A percentile compares a stretch with the other conserved stretches of the same genome.
Evolutionary conservation across 2,329 filamentous ascomycete species (phyloP).

Genomic region (Ophiostoma populinum): DNA sequence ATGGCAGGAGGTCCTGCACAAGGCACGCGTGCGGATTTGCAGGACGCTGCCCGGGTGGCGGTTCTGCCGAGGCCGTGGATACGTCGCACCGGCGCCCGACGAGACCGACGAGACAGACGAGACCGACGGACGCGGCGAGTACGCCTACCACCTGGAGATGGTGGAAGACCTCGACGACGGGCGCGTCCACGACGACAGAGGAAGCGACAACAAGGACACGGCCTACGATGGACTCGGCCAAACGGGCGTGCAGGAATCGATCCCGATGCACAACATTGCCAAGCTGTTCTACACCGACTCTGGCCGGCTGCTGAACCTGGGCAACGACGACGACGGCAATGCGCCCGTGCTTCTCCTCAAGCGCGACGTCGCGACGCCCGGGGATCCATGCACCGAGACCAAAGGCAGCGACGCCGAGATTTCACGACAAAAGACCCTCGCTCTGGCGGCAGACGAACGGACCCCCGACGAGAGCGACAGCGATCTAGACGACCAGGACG

Average conservation of each 20-base stretch:
- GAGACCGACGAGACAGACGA: constrained; percentile 15
- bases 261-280: constrained; percentile 46
- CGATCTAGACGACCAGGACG: constrained; percentile 21
- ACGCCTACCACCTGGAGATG: constrained; percentile 64
- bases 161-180: constrained; percentile 60
- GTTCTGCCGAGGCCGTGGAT: constrained; percentile 23
- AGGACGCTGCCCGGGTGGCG: constrained; percentile 43
- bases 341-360: constrained; percentile 62
- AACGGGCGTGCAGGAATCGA: constrained; percentile 33
- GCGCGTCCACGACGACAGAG: constrained; percentile 29
- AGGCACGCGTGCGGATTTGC: constrained; percentile 66
- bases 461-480: constrained; percentile 9
- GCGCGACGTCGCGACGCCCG: constrained; percentile 48
- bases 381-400: constrained; percentile 49
- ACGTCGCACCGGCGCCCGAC: constrained; percentile 10
- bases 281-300: constrained; percentile 92
- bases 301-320: constrained; percentile 73
- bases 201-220: constrained; percentile 9
- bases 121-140: constrained; percentile 24
- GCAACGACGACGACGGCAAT: constrained; percentile 42
- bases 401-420: constrained; percentile 58
- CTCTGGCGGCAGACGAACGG: constrained; percentile 27
- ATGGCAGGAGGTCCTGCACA: constrained; percentile 96
- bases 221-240: constrained; percentile 24
- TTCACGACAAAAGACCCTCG: constrained; percentile 52